phyloP scores from a whole-genome alignment of 805 yeast species.

The Maudiozyma bulderi region DNA sequence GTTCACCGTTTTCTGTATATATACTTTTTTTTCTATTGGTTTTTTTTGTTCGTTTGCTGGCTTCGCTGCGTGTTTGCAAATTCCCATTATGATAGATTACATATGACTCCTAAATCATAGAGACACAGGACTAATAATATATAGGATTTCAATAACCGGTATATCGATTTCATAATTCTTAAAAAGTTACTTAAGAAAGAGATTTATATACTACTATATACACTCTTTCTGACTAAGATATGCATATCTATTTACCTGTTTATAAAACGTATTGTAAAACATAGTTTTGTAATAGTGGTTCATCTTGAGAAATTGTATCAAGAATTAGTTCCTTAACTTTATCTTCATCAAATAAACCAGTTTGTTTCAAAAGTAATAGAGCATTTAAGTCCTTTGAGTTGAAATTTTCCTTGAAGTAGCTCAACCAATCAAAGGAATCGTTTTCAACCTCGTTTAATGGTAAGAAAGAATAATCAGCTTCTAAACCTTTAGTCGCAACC shows the following conservation, averaged over 20 bases:
- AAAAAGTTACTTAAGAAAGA: not conserved
- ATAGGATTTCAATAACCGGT: no score
- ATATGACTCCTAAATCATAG: no score
- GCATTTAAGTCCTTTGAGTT: conserved; percentile 8
- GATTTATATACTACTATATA: not conserved
- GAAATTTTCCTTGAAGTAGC: conserved; percentile 12
- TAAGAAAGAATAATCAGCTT: conserved; percentile 15
- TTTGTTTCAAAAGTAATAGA: conserved; percentile 14
- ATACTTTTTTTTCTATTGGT: no score
- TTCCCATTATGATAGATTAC: no score
- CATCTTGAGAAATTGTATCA: conserved; percentile 11
- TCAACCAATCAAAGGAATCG: conserved; percentile 18
- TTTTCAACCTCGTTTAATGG: conserved; percentile 16
- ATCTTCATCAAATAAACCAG: conserved; percentile 1
- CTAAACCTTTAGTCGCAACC: conserved; percentile 24
- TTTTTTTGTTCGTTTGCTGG: no score
- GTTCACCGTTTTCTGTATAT: no score
- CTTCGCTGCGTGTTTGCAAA: no score
- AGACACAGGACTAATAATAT: no score
- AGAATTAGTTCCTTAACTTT: conserved; percentile 15
- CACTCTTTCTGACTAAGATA: not conserved
- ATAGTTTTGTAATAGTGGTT: conserved; percentile 19
- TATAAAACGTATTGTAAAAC: conserved; percentile 23
- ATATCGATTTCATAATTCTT: no score
- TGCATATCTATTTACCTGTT: not conserved